Conservation (phyloP, 495 filamentous ascomycete genomes). For the Aspergillus wentii region DNA sequence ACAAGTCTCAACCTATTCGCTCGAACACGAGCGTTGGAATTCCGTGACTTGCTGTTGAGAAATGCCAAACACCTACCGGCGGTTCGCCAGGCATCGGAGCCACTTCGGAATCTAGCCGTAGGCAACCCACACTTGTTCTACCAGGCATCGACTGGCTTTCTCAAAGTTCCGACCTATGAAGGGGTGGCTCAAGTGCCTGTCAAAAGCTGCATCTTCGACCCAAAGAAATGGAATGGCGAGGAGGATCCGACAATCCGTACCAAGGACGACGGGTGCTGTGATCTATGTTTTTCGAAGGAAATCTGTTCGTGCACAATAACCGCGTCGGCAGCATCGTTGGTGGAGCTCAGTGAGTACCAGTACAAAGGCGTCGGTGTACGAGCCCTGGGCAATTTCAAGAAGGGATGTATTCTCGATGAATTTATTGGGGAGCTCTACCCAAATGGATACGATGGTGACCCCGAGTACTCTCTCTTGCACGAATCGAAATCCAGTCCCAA, state of each 20-base stretch:
- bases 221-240: slow-evolving; percentile 4
- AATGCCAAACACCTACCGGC: slow-evolving; percentile 6
- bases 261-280: slow-evolving; percentile 6
- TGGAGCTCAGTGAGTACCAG: slow-evolving; percentile 29
- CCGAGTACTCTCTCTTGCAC: slow-evolving; percentile 8
- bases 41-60: slow-evolving; percentile 16
- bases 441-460: not conserved
- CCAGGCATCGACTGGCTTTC: no score
- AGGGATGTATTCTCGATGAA: slow-evolving; percentile 22
- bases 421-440: slow-evolving; percentile 27
- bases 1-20: slow-evolving; percentile 29
- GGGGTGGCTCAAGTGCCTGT: slow-evolving; percentile 14
- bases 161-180: slow-evolving; percentile 11
- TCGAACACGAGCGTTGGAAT: slow-evolving; percentile 22
- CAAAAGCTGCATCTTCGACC: slow-evolving; percentile 8
- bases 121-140: no score
- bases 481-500: not conserved
- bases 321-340: slow-evolving; percentile 13
- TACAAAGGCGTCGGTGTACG: slow-evolving; percentile 29
- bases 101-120: no score
- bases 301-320: slow-evolving; percentile 15
- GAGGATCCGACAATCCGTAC: slow-evolving; percentile 8
- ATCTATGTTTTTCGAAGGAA: slow-evolving; percentile 8
- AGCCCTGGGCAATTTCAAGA: slow-evolving; percentile 19
- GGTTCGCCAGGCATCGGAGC: no score